A percentile compares a stretch with the other conserved stretches of the same genome.
These are phyloP conservation scores for Talaromyces liani DNA, from an alignment of 495 filamentous ascomycete genomes.

Conservation along the genomic window DNA sequence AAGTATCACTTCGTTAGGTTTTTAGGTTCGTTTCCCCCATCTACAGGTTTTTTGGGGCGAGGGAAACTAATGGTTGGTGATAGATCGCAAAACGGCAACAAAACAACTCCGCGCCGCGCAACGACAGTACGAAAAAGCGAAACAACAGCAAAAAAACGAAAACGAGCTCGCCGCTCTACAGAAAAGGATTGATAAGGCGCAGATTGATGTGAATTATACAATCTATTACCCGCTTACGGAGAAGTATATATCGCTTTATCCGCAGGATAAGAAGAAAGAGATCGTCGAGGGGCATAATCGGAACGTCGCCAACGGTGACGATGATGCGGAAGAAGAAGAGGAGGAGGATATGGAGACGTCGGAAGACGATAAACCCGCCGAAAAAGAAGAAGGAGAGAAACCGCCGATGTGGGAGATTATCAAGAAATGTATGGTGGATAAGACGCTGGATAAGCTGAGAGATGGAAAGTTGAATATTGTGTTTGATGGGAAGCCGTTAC, in stretches of 20 bases:
- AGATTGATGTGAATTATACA: constrained; percentile 82
- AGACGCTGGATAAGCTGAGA: constrained; percentile 49
- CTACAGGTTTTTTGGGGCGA: background rate
- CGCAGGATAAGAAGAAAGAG: constrained; percentile 29
- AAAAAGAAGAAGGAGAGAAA: constrained; percentile 18
- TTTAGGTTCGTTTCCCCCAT: constrained; percentile 46
- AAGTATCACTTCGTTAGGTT: constrained; percentile 95
- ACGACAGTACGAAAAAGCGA: constrained; percentile 30
- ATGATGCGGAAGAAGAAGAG: constrained; percentile 10
- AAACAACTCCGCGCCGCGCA: constrained; percentile 55
- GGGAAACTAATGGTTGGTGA: background rate
- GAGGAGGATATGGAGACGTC: constrained; percentile 12
- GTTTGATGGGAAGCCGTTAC: constrained; percentile 15
- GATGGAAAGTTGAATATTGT: constrained; percentile 38
- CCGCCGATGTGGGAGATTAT: constrained; percentile 63
- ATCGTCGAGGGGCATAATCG: constrained; percentile 11
- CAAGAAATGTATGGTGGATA: constrained; percentile 60
- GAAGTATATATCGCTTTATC: constrained; percentile 74
- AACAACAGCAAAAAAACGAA: constrained; percentile 29
- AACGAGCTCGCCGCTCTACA: constrained; percentile 43
- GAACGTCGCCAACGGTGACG: background rate
- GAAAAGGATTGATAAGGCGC: constrained; percentile 55
- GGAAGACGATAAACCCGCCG: constrained; percentile 14
- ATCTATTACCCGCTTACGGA: constrained; percentile 73
- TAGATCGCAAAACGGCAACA: constrained; percentile 80